Evolutionary conservation across 2,329 filamentous ascomycete genomes (phyloP), one percentile per base, ranked within the genome.

Genomic region (Berkeleyomyces basicola): DNA sequence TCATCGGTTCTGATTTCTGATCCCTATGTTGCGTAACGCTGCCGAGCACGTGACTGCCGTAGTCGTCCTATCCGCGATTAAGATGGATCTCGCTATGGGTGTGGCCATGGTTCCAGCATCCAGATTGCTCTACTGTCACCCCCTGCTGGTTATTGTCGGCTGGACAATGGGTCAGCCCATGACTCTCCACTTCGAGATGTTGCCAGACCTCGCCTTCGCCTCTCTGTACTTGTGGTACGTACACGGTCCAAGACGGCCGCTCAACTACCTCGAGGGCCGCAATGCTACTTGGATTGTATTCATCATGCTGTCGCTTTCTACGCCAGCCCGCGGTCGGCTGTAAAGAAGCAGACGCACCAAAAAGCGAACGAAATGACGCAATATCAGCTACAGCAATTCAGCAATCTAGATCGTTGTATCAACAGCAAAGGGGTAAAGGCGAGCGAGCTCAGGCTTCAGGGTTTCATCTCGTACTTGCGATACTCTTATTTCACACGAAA

Each of bases 261-360:
- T 88, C 11, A 93, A 92, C 72, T 92, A 92, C 68, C 80, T 92
- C 31, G 88, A 92, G 72, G 88, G 88, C 53, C n/a, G 86, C 86
- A 58, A 87, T 92, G 82, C 69, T 76, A 57, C 69, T 76, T 63
- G 74, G 73, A 59, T 73, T 84, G 14, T 84, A 83, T 68, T 78
- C 58, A 83, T 84, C 67, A 83, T 65, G 81, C 81, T 3, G 71
- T 83, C 42, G 81, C 81, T 14, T 83, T 83, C 69, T 83, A 79
- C 68, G 80, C 78, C 63, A 80, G 77, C 11, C 80, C 80, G n/a
- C n/a, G n/a, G n/a, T n/a, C 6, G 0, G 59, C 47, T 73, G 71
- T 62, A 59, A 44, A 42, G 3, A 23, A 53, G 16, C n/a, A 51
- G 16, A 14, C n/a, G 23, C 23, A 36, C 11, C 10, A 43, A 11